phyloP scores from a whole-genome alignment of 768 basidiomycete species.

The Tricholoma flavovirens region DNA sequence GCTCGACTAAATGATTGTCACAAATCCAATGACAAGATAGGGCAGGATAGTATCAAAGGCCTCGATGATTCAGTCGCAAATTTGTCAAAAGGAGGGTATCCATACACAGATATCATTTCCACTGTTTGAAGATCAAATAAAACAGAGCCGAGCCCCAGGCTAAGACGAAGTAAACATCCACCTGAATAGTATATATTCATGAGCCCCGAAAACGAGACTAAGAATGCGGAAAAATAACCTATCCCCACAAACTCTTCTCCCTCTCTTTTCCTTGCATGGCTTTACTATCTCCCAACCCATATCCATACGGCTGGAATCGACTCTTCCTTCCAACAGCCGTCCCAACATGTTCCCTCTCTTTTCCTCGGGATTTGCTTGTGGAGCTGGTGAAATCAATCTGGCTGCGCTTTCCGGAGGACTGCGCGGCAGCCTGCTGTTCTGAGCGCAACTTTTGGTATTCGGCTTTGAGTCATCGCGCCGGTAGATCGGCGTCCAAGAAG shows the following conservation, averaged over 20 bases:
- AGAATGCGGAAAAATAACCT: neutral
- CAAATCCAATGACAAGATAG: too few relatives aligned
- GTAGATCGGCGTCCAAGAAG: neutral
- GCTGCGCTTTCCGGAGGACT: constrained; percentile 49
- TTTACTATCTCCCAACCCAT: neutral
- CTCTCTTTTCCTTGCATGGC: neutral
- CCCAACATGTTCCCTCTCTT: constrained; percentile 4
- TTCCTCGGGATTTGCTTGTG: constrained; percentile 10
- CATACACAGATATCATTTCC: too few relatives aligned
- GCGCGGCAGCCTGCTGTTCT: constrained; percentile 51
- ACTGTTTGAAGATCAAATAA: too few relatives aligned
- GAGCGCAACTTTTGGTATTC: constrained; percentile 55
- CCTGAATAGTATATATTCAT: too few relatives aligned
- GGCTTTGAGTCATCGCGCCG: constrained; percentile 37
- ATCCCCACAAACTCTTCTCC: constrained; percentile 6
- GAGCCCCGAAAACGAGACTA: too few relatives aligned
- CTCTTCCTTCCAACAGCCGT: constrained; percentile 20
- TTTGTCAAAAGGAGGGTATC: too few relatives aligned
- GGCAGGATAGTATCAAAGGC: too few relatives aligned
- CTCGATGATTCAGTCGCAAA: too few relatives aligned
- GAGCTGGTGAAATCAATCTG: constrained; percentile 55
- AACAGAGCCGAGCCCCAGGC: too few relatives aligned
- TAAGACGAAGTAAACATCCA: too few relatives aligned
- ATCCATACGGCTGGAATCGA: constrained; percentile 25
- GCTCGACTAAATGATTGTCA: too few relatives aligned